Percentiles rank a stretch among this genome's conserved stretches.
Conservation (phyloP, 2,329 filamentous ascomycete species). For the Dothideomycetidae sp. region DNA sequence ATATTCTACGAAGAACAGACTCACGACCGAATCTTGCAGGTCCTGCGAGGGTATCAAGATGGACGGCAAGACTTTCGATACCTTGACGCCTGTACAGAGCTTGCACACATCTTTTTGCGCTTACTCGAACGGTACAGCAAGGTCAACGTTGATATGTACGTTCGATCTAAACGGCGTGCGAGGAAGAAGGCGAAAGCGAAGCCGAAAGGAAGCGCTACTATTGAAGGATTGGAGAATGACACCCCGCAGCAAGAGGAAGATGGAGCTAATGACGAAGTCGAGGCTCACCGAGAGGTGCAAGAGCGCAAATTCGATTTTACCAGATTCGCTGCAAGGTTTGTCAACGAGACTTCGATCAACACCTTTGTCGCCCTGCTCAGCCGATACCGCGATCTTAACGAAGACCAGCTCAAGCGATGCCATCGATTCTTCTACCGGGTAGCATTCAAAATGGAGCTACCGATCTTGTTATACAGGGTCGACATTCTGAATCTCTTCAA, state of each 20-base stretch:
- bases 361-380: conserved; percentile 70
- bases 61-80: conserved; percentile 69
- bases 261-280: conserved; percentile 53
- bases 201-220: conserved; percentile 21
- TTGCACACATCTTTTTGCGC: conserved; percentile 79
- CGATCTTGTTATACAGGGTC: conserved; percentile 74
- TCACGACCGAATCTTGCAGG: conserved; percentile 70
- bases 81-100: conserved; percentile 78
- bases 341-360: conserved; percentile 71
- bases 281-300: conserved; percentile 54
- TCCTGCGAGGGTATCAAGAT: conserved; percentile 76
- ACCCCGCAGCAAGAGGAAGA: conserved; percentile 44
- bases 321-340: conserved; percentile 66
- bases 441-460: conserved; percentile 88
- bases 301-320: conserved; percentile 93
- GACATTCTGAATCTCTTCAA: conserved; percentile 84
- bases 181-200: conserved; percentile 58
- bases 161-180: conserved; percentile 64
- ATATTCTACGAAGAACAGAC: conserved; percentile 98
- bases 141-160: conserved; percentile 84
- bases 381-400: conserved; percentile 67
- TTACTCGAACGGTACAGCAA: conserved; percentile 90
- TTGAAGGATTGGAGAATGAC: conserved; percentile 28
- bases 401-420: conserved; percentile 71
- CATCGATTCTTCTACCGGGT: conserved; percentile 91